These are phyloP conservation scores for Candida oleophila DNA, from an alignment of 805 yeast species.

Conservation along the genomic window DNA sequence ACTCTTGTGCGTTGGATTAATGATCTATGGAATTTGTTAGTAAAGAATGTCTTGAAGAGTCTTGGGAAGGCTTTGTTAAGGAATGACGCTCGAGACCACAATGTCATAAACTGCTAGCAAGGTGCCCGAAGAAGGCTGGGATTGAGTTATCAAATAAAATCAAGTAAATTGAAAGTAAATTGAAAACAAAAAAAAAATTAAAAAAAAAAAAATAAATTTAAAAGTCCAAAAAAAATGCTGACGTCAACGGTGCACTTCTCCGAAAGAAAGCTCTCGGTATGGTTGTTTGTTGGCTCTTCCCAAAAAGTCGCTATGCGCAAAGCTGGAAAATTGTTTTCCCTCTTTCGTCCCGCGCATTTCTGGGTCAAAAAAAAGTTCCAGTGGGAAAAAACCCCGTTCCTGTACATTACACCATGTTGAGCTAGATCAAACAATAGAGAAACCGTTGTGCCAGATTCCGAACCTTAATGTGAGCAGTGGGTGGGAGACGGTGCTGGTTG, in stretches of 20 bases:
- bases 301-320: too few species aligned
- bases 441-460: neutral
- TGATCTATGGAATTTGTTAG: conserved; percentile 3
- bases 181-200: neutral
- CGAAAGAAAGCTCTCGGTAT: neutral
- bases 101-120: neutral
- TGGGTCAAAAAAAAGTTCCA: too few species aligned
- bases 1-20: conserved; percentile 1
- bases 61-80: neutral
- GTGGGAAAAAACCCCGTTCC: neutral
- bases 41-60: neutral
- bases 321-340: too few species aligned
- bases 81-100: neutral
- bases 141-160: neutral
- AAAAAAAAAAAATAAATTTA: neutral
- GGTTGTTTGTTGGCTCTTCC: neutral
- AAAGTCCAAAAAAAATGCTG: neutral
- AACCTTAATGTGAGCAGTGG: neutral
- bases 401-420: neutral
- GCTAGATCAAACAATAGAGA: neutral
- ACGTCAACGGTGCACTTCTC: neutral
- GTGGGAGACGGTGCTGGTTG: too few species aligned
- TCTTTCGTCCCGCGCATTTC: too few species aligned
- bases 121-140: neutral
- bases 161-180: neutral